A percentile compares a stretch with the other conserved stretches of the same genome.
Evolutionary conservation across 1,284 basidiomycete species (phyloP).

Genomic region (Pterulicium gracile): DNA sequence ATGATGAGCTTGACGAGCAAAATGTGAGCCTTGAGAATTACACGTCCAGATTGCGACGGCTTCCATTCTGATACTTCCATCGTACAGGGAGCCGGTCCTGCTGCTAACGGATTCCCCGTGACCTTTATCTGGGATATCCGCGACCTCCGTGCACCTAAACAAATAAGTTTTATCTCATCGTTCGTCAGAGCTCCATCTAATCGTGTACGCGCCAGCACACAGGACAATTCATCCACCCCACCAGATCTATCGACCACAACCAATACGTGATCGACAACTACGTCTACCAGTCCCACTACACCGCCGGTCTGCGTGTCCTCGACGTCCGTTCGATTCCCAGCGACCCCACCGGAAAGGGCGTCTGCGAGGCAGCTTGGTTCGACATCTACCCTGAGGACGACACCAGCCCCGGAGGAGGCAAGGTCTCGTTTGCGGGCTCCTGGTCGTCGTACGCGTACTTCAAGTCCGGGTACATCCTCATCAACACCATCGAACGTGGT

Average conservation of each 20-base stretch:
- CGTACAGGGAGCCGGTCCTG: too few relatives aligned
- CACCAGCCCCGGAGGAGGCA: slow-evolving; percentile 8
- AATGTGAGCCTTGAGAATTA: too few relatives aligned
- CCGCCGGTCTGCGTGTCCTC: slow-evolving; percentile 18
- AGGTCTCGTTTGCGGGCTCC: slow-evolving; percentile 13
- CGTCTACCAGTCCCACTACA: slow-evolving; percentile 20
- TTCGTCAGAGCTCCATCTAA: too few relatives aligned
- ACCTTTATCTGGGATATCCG: slow-evolving; percentile 22
- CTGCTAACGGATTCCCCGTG: slow-evolving; percentile 15
- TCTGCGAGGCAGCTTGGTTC: slow-evolving; percentile 13
- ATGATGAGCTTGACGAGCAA: slow-evolving; percentile 19
- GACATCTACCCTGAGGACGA: slow-evolving; percentile 15
- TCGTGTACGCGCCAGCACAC: too few relatives aligned
- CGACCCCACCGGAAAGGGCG: slow-evolving; percentile 13
- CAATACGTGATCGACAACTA: slow-evolving; percentile 18
- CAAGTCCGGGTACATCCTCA: slow-evolving; percentile 14
- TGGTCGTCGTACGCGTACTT: slow-evolving; percentile 14
- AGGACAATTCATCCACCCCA: slow-evolving; percentile 14
- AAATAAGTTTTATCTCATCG: too few relatives aligned
- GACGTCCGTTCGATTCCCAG: slow-evolving; percentile 15
- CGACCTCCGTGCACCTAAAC: slow-evolving; percentile 13
- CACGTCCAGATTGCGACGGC: too few relatives aligned
- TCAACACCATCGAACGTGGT: slow-evolving; percentile 17
- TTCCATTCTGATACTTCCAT: too few relatives aligned
- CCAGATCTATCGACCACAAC: slow-evolving; percentile 18